These are phyloP conservation scores for Typha latifolia DNA, from an alignment of 176 grass and related monocot species.

Conservation along the genomic window DNA sequence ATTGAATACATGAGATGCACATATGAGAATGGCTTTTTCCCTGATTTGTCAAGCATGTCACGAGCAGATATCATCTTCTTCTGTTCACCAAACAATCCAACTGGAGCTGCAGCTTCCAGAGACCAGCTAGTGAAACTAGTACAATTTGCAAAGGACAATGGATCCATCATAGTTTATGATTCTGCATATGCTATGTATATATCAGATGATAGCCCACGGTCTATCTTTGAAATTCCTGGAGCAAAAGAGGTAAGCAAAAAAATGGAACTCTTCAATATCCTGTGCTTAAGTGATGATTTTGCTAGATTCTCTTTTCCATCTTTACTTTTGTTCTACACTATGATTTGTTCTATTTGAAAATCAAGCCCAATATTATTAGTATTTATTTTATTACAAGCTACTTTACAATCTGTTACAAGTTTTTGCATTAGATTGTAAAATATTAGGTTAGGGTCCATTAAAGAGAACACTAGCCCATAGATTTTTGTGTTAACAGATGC, in stretches of 20 bases:
- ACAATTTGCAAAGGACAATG: conserved; percentile 80
- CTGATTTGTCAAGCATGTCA: conserved; percentile 62
- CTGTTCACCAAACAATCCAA: conserved; percentile 95
- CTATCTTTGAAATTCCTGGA: conserved; percentile 96
- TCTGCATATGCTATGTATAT: conserved; percentile 98
- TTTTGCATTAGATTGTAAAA: too few species aligned
- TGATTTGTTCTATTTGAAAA: too few species aligned
- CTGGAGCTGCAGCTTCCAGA: conserved; percentile 63
- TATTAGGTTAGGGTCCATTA: too few species aligned
- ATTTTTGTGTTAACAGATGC: too few species aligned
- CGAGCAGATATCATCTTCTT: conserved; percentile 87
- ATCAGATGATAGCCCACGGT: conserved; percentile 67
- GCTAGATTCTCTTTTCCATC: background rate
- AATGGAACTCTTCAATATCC: background rate
- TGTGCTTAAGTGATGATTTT: background rate
- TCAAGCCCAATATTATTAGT: too few species aligned
- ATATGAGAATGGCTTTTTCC: conserved; percentile 90
- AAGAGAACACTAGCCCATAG: too few species aligned
- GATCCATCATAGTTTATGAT: conserved; percentile 88
- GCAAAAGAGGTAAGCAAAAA: conserved; percentile 63
- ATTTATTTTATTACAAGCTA: too few species aligned
- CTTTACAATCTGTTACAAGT: too few species aligned
- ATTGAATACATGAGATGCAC: conserved; percentile 90
- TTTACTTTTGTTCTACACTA: too few species aligned
- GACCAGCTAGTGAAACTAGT: conserved; percentile 70